Conservation (phyloP, 805 yeast genomes). For the Metschnikowia sp. region DNA sequence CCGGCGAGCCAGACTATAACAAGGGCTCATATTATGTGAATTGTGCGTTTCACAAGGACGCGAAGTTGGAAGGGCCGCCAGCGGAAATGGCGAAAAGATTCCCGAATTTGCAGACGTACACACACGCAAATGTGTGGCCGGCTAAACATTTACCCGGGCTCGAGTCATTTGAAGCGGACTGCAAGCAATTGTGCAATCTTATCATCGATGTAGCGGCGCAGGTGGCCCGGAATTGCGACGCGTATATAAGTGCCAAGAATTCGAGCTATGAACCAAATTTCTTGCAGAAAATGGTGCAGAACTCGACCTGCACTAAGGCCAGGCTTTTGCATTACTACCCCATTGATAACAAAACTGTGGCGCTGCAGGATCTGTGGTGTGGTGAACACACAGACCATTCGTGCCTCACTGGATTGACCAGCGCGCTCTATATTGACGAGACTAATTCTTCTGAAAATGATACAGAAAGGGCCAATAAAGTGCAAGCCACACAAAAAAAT, state of each 20-base stretch:
- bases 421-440: slow-evolving; percentile 50
- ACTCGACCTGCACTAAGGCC: slow-evolving; percentile 56
- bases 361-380: slow-evolving; percentile 41
- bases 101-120: slow-evolving; percentile 37
- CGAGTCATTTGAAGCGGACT: slow-evolving; percentile 32
- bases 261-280: slow-evolving; percentile 32
- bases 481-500: slow-evolving; percentile 36
- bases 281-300: slow-evolving; percentile 43
- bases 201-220: slow-evolving; percentile 46
- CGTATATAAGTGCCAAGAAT: slow-evolving; percentile 30
- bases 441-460: slow-evolving; percentile 6
- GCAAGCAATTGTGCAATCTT: slow-evolving; percentile 38
- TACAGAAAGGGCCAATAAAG: neutral
- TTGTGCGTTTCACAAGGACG: slow-evolving; percentile 50
- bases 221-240: slow-evolving; percentile 56
- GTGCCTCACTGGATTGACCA: slow-evolving; percentile 56
- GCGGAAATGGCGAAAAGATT: slow-evolving; percentile 28
- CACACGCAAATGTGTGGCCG: slow-evolving; percentile 55
- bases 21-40: slow-evolving; percentile 60
- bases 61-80: slow-evolving; percentile 45
- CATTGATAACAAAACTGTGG: neutral
- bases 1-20: slow-evolving; percentile 44
- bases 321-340: slow-evolving; percentile 56
- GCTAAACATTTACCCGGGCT: slow-evolving; percentile 18
- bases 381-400: slow-evolving; percentile 62